A percentile compares a stretch with the other conserved stretches of the same genome.
phyloP scores from a whole-genome alignment of 768 basidiomycete genomes.

The Tylopilus sp. region DNA sequence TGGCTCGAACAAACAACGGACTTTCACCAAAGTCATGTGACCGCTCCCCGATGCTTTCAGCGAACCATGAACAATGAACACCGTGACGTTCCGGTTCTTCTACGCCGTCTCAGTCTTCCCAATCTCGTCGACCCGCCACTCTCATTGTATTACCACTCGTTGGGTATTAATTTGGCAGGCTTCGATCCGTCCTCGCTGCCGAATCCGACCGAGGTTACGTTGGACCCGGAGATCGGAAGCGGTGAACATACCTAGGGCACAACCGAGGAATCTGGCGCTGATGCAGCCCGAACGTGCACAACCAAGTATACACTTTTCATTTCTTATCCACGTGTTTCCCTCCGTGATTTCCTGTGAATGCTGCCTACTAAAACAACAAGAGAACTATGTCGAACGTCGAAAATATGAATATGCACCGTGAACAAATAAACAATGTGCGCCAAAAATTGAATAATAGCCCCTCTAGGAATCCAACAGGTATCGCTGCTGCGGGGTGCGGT shows the following conservation, averaged over 20 bases:
- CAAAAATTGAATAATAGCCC: not conserved
- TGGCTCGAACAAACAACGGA: conserved; percentile 27
- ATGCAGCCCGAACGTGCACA: not conserved
- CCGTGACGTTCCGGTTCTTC: not conserved
- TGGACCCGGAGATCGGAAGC: not conserved
- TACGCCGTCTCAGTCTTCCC: not conserved
- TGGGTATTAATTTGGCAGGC: not conserved
- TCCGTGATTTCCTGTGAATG: not conserved
- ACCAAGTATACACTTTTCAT: conserved; percentile 3
- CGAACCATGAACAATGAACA: not conserved
- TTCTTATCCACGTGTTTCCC: not conserved
- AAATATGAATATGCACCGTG: conserved; percentile 13
- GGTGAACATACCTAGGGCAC: not conserved
- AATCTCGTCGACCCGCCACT: not conserved
- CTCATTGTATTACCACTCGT: not conserved
- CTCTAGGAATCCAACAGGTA: not conserved
- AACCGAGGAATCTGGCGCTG: not conserved
- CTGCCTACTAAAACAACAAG: conserved; percentile 21
- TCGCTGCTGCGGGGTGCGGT: conserved; percentile 5
- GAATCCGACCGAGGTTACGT: not conserved
- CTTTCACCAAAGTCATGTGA: conserved; percentile 21
- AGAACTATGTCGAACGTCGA: conserved; percentile 19
- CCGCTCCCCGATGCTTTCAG: not conserved
- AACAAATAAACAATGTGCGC: conserved; percentile 16
- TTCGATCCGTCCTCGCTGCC: not conserved